Percentiles rank a stretch among this genome's conserved stretches.
Evolutionary conservation across 495 filamentous ascomycete genomes (phyloP).

Genomic region (Corynascus novoguineensis): DNA sequence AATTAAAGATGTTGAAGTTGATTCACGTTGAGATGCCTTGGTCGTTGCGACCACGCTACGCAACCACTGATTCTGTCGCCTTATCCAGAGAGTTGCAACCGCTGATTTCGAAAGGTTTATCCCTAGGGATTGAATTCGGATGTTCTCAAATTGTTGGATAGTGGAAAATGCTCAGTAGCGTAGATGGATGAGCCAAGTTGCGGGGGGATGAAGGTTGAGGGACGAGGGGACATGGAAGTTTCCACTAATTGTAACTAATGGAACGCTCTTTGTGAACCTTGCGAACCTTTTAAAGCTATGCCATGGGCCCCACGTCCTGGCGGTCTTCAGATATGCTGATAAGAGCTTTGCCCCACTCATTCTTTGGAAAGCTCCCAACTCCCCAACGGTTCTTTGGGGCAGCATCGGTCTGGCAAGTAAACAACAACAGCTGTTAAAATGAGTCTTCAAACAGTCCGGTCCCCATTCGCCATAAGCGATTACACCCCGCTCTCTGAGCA

Average conservation of each 20-base stretch:
- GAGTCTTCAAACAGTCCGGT: constrained; percentile 37
- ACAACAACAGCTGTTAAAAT: constrained; percentile 22
- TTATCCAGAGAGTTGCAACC: too few relatives aligned
- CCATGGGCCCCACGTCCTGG: background rate
- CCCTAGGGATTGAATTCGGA: too few relatives aligned
- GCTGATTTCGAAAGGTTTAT: too few relatives aligned
- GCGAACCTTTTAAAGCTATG: background rate
- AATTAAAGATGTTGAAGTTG: background rate
- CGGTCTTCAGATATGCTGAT: constrained; percentile 18
- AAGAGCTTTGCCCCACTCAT: constrained; percentile 23
- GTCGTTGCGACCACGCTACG: too few relatives aligned
- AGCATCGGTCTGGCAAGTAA: constrained; percentile 1
- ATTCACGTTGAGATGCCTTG: background rate
- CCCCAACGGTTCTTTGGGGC: background rate
- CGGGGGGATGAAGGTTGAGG: too few relatives aligned
- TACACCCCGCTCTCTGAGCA: constrained; percentile 74
- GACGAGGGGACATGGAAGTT: too few relatives aligned
- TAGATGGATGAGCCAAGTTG: too few relatives aligned
- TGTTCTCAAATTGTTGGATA: too few relatives aligned
- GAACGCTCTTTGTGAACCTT: too few relatives aligned
- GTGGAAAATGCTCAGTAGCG: too few relatives aligned
- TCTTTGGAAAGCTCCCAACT: constrained; percentile 16
- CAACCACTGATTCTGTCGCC: too few relatives aligned
- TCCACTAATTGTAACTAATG: too few relatives aligned
- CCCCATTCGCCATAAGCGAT: constrained; percentile 38